Conservation (phyloP, 208 protist genomes). For the Crithidia brevicula region DNA sequence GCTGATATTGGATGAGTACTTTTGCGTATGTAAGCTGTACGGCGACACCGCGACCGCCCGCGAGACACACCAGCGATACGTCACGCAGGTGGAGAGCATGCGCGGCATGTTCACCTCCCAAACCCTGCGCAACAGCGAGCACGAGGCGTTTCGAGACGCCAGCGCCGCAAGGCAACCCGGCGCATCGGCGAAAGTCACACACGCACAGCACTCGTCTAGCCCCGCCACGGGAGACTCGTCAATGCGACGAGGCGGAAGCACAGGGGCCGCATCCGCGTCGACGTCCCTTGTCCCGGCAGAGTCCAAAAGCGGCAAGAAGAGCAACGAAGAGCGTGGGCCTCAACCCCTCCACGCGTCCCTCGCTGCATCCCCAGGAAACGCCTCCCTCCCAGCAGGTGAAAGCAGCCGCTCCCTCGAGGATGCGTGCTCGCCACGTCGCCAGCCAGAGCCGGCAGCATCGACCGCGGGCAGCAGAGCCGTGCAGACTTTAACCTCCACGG, state of each 20-base stretch:
- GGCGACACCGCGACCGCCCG: slow-evolving; percentile 37
- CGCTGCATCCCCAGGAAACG: too few species aligned
- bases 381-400: too few species aligned
- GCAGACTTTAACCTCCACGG: too few species aligned
- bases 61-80: slow-evolving; percentile 46
- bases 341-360: too few species aligned
- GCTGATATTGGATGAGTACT: slow-evolving; percentile 45
- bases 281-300: too few species aligned
- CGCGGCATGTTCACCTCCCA: slow-evolving; percentile 30
- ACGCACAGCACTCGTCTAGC: neutral
- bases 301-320: too few species aligned
- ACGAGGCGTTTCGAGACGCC: neutral
- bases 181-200: neutral
- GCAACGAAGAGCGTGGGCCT: too few species aligned
- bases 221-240: neutral
- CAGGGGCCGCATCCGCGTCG: too few species aligned
- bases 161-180: neutral
- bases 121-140: slow-evolving; percentile 34
- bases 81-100: slow-evolving; percentile 35
- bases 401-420: too few species aligned
- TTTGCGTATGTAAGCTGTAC: slow-evolving; percentile 34
- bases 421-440: too few species aligned
- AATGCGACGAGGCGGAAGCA: neutral
- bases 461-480: too few species aligned
- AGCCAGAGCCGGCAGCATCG: too few species aligned